Conservation (phyloP, 2,329 filamentous ascomycete species). For the Sordariomycetes sp. region DNA sequence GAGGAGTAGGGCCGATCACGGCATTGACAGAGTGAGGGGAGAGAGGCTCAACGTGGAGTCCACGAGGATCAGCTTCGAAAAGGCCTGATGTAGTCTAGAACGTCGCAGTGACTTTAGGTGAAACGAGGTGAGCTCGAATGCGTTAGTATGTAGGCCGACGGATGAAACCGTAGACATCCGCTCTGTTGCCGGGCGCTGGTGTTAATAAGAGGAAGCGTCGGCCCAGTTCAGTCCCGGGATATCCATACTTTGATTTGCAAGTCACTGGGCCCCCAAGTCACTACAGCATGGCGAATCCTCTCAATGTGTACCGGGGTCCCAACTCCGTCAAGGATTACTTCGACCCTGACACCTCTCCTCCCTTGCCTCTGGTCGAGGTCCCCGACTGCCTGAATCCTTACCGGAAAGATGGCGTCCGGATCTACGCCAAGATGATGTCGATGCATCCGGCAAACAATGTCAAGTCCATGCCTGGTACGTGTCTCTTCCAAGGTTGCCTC, state of each 20-base stretch:
- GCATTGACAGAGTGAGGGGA: neutral
- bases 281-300: conserved; percentile 11
- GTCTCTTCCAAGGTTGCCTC: neutral
- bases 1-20: neutral
- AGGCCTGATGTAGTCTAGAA: neutral
- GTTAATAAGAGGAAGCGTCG: neutral
- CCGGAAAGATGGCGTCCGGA: conserved; percentile 40
- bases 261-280: too few species aligned
- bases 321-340: conserved; percentile 45
- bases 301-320: conserved; percentile 45
- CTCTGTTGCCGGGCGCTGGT: neutral
- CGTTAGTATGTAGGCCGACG: neutral
- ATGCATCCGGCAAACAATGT: conserved; percentile 49
- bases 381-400: conserved; percentile 42
- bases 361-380: conserved; percentile 45
- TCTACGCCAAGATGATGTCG: conserved; percentile 53
- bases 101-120: neutral
- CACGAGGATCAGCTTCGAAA: neutral
- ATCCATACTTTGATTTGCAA: neutral
- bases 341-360: conserved; percentile 41
- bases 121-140: neutral
- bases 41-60: neutral
- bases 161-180: neutral
- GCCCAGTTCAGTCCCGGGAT: neutral
- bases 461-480: conserved; percentile 42